These are phyloP conservation scores for Mycena olivaceomarginata DNA, from an alignment of 768 basidiomycete species.

Conservation along the genomic window DNA sequence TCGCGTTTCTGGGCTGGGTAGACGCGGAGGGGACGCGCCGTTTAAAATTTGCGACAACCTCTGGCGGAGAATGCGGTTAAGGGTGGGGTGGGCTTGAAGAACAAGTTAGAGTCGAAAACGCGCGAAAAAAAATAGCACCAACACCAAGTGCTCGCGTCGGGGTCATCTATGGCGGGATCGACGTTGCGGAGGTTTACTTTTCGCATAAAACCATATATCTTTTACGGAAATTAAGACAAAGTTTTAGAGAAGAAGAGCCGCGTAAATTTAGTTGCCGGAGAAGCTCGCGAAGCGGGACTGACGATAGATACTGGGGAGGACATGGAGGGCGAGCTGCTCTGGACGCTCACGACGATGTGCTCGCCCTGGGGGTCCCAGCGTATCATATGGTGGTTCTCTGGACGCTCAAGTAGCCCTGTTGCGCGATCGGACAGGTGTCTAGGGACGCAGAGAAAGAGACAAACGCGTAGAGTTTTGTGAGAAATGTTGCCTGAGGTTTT, in stretches of 20 bases:
- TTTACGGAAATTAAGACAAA: constrained; percentile 49
- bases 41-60: constrained; percentile 95
- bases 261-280: constrained; percentile 97
- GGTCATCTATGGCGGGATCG: constrained; percentile 96
- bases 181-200: constrained; percentile 97
- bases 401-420: constrained; percentile 87
- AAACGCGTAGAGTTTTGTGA: constrained; percentile 97
- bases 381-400: constrained; percentile 97
- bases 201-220: constrained; percentile 99
- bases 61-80: constrained; percentile 94
- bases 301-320: constrained; percentile 95
- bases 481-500: constrained; percentile 95
- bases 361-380: constrained; percentile 96
- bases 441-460: constrained; percentile 56
- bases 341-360: constrained; percentile 97
- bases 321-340: constrained; percentile 94
- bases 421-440: constrained; percentile 36
- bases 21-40: constrained; percentile 95
- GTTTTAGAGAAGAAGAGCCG: constrained; percentile 53
- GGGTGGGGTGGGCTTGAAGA: constrained; percentile 88
- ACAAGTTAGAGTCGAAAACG: constrained; percentile 43
- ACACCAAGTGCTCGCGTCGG: constrained; percentile 99
- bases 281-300: constrained; percentile 98
- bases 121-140: constrained; percentile 58
- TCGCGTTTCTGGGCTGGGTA: constrained; percentile 90